Base-by-base conservation (phyloP, 148 eudicot species). In the Nepenthes mirabilis region DNA sequence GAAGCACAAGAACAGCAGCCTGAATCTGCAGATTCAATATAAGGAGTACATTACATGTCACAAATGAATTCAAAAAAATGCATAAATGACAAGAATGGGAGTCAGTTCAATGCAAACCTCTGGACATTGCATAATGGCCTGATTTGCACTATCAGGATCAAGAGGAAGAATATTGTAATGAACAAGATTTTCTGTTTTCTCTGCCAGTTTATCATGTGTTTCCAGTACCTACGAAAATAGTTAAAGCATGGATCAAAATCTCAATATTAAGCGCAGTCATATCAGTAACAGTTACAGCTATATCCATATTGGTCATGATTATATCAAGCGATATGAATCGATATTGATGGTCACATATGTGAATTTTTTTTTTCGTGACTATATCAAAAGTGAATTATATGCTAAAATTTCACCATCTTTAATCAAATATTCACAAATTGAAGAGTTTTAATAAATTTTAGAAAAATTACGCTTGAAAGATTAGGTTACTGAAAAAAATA, bases 151-250 rank as follows among this genome's bases (percentile, higher is more conserved):
- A 60, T 94, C 99, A 23, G 97, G 97, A 74, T 89, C 99, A 40
- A 94, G 99, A 59, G 99, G 99, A 52, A 94, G 95, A 69, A 94
- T 89, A 60, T 94, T 94, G 66, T 94, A 94, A 2, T 97, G 99
- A 40, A 77, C 79, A 65, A 82, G 89, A 34, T 84, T 94, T 71
- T 86, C 85, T 45, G 97, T 89, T 80, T 94, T 94, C 66, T 90
- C 95, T 43, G 95, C 99, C 65, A 94, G 93, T 77, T 89, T 89
- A 70, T 86, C 89, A 72, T 94, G 99, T 7, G 99, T 74, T 81
- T 89, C 99, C 89, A 94, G 74, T 45, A 94, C 75, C 99, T 94
- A 73, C 34, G 32, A 45, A 51, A 45, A 9, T 37, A 36, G 43
- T 6, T 35, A 11, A 9, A 2, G 36, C 36, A 62, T 9, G 49